These are phyloP conservation scores for Penicillium corylophilum DNA, from an alignment of 2,329 filamentous ascomycete species.

Conservation along the genomic window DNA sequence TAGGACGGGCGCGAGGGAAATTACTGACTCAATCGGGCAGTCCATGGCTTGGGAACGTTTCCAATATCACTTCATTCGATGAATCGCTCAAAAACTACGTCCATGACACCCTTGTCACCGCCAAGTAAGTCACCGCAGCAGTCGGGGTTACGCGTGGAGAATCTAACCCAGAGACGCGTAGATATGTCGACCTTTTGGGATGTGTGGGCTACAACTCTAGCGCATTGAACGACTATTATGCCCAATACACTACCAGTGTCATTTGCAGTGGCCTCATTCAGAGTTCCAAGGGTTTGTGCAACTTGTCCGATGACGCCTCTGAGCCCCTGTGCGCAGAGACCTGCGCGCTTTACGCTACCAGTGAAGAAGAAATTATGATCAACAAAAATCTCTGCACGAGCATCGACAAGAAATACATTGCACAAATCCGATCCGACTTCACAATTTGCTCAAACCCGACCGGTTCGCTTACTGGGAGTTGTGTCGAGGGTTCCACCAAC, in stretches of 20 bases:
- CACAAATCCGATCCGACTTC: constrained; percentile 87
- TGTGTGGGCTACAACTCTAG: constrained; percentile 74
- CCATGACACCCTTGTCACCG: constrained; percentile 68
- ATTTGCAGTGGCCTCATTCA: constrained; percentile 94
- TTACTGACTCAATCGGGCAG: constrained; percentile 49
- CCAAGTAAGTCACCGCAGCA: constrained; percentile 61
- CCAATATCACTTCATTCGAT: constrained; percentile 75
- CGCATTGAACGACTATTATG: constrained; percentile 80
- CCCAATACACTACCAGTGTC: constrained; percentile 86
- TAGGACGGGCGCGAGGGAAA: neutral
- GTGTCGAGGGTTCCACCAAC: constrained; percentile 74
- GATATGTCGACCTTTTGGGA: constrained; percentile 78
- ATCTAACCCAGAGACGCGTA: constrained; percentile 40
- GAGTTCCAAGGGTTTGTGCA: constrained; percentile 72
- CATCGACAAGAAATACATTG: constrained; percentile 63
- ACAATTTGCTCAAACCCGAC: constrained; percentile 81
- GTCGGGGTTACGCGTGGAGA: neutral
- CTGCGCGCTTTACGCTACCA: constrained; percentile 69
- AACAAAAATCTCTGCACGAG: constrained; percentile 71
- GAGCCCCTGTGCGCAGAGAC: constrained; percentile 83
- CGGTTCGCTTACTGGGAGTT: constrained; percentile 71
- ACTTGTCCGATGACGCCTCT: constrained; percentile 62
- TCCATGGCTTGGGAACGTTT: constrained; percentile 82
- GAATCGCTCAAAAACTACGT: constrained; percentile 69
- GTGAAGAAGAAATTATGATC: constrained; percentile 79